Conservation (phyloP, 257 asterid genomes). For the Plantago elongata region DNA sequence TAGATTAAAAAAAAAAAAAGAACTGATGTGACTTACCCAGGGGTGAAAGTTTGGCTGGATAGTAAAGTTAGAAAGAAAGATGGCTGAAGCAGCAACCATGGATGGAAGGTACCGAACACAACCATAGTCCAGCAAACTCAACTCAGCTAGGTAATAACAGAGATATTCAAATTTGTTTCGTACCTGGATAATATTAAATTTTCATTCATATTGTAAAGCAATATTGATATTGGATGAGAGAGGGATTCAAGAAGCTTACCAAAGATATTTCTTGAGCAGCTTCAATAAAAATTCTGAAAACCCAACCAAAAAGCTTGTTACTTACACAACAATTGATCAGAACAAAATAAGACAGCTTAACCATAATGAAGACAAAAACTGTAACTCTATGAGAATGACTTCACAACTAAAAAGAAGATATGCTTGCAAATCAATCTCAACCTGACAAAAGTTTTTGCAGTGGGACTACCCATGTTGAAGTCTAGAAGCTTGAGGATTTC, state of each 20-base stretch:
- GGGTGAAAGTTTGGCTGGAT: constrained; percentile 49
- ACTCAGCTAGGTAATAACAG: constrained; percentile 68
- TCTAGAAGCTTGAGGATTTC: constrained; percentile 56
- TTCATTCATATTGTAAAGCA: constrained; percentile 21
- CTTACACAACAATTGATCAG: neutral
- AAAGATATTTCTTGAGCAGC: constrained; percentile 48
- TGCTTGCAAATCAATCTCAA: constrained; percentile 12
- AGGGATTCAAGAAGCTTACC: constrained; percentile 34
- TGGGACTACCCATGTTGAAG: constrained; percentile 66
- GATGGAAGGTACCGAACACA: constrained; percentile 75
- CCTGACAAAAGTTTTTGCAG: constrained; percentile 78
- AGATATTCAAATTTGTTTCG: constrained; percentile 48
- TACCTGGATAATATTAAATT: constrained; percentile 39
- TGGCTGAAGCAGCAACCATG: constrained; percentile 69
- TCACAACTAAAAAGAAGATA: neutral
- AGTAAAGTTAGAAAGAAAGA: constrained; percentile 65
- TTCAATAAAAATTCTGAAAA: constrained; percentile 54
- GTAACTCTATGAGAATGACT: neutral
- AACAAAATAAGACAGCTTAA: neutral
- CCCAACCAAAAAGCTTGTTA: constrained; percentile 16
- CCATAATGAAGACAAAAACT: neutral
- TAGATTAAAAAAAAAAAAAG: neutral
- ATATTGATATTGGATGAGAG: neutral
- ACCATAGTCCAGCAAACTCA: constrained; percentile 61
- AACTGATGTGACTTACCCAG: constrained; percentile 55